Evolutionary conservation across 2,329 filamentous ascomycete species (phyloP), one percentile per base, ranked within the genome.

Genomic region (Nigrospora oryzae): DNA sequence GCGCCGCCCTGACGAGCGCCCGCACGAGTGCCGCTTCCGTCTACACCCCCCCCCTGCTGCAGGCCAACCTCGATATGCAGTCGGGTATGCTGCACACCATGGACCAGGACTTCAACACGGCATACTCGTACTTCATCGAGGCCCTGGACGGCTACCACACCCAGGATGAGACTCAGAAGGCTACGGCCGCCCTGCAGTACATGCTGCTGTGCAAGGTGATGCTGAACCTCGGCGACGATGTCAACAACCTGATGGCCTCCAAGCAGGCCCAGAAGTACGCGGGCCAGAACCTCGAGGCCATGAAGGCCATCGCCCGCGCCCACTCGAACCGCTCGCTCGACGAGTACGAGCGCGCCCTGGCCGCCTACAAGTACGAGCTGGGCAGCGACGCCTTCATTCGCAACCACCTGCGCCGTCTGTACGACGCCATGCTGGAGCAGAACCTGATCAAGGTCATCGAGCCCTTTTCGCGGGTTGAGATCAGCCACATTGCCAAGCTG

Each of bases 131-230:
- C 76, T 98, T 98, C 68, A 97, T 98, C 66, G 93, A 98, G 71
- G 93, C 94, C 3, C 81, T 98, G 51, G 93, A 98, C 63, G 93
- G 93, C 49, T 98, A 97, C 68, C 89, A 93, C 69, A 84, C 84
- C 39, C 89, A 95, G 65, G 93, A 98, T 55, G 89, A 95, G 63
- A 73, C 83, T 35, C 71, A 77, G 52, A 89, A 90, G 68, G 93
- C 94, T n/a, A 94, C 91, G n/a, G 88, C 91, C 12, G 89, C 93
- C 11, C 75, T 98, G 53, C 93, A 98, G 73, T 98, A 98, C 75
- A 98, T 98, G 93, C 80, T 98, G 44, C 83, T 98, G 33, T 97
- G 93, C 82, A 98, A 98, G 75, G 93, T 98, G 66, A 98, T 98
- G 94, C 78, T 98, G 56, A 98, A 98, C 70, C 77, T 94, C 36